Evolutionary conservation across 2,329 filamentous ascomycete genomes (phyloP).

Genomic region (Botrytis medusae): DNA sequence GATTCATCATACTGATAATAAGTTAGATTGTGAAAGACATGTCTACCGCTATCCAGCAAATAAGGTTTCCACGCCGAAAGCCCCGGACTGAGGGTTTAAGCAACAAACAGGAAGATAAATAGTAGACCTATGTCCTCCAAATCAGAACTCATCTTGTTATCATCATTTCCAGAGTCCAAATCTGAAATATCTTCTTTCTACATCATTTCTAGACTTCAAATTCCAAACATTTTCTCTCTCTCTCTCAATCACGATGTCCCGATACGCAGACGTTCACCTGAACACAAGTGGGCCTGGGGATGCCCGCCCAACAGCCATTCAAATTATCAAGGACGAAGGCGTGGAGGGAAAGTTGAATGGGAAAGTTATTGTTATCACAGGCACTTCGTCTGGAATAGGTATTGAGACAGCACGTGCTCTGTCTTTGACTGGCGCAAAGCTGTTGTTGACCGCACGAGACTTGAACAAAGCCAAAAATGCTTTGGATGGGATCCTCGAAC

Average conservation of each 20-base stretch:
- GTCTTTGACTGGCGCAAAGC: constrained; percentile 41
- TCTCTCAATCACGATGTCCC: not conserved
- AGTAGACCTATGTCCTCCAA: not conserved
- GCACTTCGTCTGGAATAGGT: constrained; percentile 44
- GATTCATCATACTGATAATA: not conserved
- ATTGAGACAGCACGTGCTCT: constrained; percentile 44
- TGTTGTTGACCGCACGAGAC: constrained; percentile 36
- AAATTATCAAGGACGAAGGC: constrained; percentile 40
- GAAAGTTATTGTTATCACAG: constrained; percentile 42
- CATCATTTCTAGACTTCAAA: not conserved
- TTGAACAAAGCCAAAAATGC: not conserved
- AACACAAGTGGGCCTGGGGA: constrained; percentile 35
- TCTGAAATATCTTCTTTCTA: not conserved
- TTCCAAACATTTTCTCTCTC: not conserved
- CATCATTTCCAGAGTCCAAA: not conserved
- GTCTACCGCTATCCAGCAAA: not conserved
- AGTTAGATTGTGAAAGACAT: not conserved
- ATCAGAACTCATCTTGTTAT: not conserved
- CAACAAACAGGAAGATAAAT: not conserved
- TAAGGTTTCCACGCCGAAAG: not conserved
- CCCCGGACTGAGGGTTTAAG: not conserved
- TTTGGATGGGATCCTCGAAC: not conserved
- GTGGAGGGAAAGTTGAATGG: constrained; percentile 31
- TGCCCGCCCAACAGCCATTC: constrained; percentile 39
- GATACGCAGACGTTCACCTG: constrained; percentile 19